Conservation (phyloP, 495 filamentous ascomycete species). For the Talaromyces adpressus region DNA sequence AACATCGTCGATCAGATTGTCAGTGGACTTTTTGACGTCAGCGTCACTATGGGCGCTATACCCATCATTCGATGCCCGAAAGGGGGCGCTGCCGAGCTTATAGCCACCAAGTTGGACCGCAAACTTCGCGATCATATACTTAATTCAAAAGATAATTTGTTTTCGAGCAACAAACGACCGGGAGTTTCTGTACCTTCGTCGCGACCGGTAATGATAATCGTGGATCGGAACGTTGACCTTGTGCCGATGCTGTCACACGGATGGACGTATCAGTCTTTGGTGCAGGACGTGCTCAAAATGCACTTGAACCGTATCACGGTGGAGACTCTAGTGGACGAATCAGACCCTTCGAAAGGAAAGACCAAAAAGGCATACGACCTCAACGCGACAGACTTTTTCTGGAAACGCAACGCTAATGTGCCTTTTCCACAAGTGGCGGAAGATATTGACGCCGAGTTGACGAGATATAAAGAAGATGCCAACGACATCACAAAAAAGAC, state of each 20-base stretch:
- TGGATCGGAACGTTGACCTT: slow-evolving; percentile 91
- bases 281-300: slow-evolving; percentile 92
- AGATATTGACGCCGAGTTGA: slow-evolving; percentile 88
- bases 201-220: slow-evolving; percentile 77
- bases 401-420: slow-evolving; percentile 84
- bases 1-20: slow-evolving; percentile 82
- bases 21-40: slow-evolving; percentile 90
- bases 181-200: slow-evolving; percentile 58
- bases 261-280: slow-evolving; percentile 96
- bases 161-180: slow-evolving; percentile 50
- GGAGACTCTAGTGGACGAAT: slow-evolving; percentile 70
- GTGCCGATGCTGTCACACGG: slow-evolving; percentile 99
- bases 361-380: slow-evolving; percentile 86
- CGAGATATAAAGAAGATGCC: slow-evolving; percentile 91
- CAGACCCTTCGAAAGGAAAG: slow-evolving; percentile 59
- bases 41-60: slow-evolving; percentile 92
- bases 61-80: slow-evolving; percentile 91
- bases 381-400: slow-evolving; percentile 91
- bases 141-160: slow-evolving; percentile 95
- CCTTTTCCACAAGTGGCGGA: slow-evolving; percentile 97
- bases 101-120: slow-evolving; percentile 86
- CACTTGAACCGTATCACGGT: slow-evolving; percentile 94
- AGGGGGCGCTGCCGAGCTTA: slow-evolving; percentile 88
- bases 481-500: slow-evolving; percentile 93
- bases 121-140: slow-evolving; percentile 95